Base-by-base conservation (phyloP, 1,284 basidiomycete genomes). In the Neolentinus lepideus region DNA sequence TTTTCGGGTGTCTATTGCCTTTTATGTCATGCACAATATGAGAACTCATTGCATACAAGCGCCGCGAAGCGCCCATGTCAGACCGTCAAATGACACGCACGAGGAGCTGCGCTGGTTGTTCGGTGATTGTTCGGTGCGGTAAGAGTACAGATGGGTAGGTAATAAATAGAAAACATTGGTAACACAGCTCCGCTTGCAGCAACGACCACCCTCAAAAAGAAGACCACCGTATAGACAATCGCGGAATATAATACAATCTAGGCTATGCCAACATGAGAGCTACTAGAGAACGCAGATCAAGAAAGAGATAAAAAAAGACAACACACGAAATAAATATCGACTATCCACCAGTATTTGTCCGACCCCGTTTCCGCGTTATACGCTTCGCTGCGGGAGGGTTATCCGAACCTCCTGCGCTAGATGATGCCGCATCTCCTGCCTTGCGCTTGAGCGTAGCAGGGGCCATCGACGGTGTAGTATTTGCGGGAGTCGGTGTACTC, bases 391-490 rank as follows among this genome's bases (percentile, higher is more conserved):
- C 64, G 21, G 76, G 75, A 56, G 72, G 61, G 57, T 66, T 71
- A 56, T 78, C 79, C 55, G 71, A 65, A 52, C 70, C 73, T 47
- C 72, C 69, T 48, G 75, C 74, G 27, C 77, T 76, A 33, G 84
- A 80, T 26, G 83, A 79, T 55, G 81, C 80, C 36, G 70, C 72
- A 60, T 76, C 73, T 57, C 56, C 62, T 43, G 67, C 70, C 56
- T 88, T 89, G 59, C 87, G 78, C 71, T 90, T 90, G 63, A 88
- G 69, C 46, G 80, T 74, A 55, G 83, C 73, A 63, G 73, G 70
- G 38, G 76, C 56, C 68, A 84, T 65, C 6, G 79, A 73, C 2
- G 85, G 83, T 3, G 73, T 72, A 48, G 69, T 9, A 22, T 24
- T 36, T 4, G 51, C 27, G 27, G 51, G 67, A 21, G 61, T 58